Percentiles rank a stretch among this genome's conserved stretches.
These are phyloP conservation scores for Balakata baccata DNA, from an alignment of 345 rosid genomes.

Conservation along the genomic window DNA sequence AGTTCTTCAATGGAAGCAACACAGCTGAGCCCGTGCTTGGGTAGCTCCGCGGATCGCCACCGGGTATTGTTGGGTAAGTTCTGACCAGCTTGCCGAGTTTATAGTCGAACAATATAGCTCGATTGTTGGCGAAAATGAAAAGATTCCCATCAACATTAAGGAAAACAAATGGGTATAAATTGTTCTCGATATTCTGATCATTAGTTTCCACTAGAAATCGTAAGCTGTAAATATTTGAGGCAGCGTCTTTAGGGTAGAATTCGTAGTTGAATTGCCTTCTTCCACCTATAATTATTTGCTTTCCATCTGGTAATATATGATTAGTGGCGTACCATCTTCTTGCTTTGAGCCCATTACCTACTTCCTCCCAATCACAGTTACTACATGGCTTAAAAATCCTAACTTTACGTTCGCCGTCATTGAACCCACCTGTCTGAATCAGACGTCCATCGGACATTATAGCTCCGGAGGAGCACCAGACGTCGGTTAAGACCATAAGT, in stretches of 20 bases:
- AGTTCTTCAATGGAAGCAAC: conserved; percentile 63
- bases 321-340: conserved; percentile 75
- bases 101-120: conserved; percentile 60
- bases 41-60: conserved; percentile 67
- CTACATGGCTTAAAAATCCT: conserved; percentile 54
- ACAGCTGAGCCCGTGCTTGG: conserved; percentile 87
- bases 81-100: conserved; percentile 43
- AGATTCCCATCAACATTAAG: conserved; percentile 59
- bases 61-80: conserved; percentile 60
- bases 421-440: conserved; percentile 62
- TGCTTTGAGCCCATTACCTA: conserved; percentile 40
- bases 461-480: conserved; percentile 91
- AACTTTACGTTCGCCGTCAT: conserved; percentile 41
- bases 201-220: conserved; percentile 59
- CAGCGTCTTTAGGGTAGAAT: conserved; percentile 52
- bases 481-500: conserved; percentile 60
- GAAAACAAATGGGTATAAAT: conserved; percentile 72
- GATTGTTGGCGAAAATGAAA: conserved; percentile 71
- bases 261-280: conserved; percentile 62
- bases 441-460: conserved; percentile 54
- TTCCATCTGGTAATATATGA: conserved; percentile 67
- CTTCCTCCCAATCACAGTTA: conserved; percentile 62
- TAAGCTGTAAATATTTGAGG: conserved; percentile 30
- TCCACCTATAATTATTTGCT: conserved; percentile 66
- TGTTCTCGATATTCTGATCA: conserved; percentile 52